Evolutionary conservation across 192 early-diverging fungal species (phyloP), one percentile per base, ranked within the genome.

Genomic region (Backusella macrospora): DNA sequence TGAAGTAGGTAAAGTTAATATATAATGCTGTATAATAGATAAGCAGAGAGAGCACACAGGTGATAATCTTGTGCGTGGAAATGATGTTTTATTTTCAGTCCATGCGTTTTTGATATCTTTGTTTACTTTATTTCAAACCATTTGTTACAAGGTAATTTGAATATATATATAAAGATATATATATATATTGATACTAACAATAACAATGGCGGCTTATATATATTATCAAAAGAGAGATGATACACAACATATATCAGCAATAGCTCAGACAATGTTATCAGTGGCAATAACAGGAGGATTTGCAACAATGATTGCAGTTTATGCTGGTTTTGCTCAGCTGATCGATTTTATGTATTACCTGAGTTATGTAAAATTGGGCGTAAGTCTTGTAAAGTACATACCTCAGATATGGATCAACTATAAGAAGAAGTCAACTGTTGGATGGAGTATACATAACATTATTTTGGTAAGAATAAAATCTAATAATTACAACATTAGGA

Each of bases 381-480:
- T 94, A 73, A 91, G 86, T 64, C 78, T 97, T 68, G 74, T 95
- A 74, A 98, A 97, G 77, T 94, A 93, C 71, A 71, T 90, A 4
- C 93, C 93, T 43, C 93, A 94, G 59, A 85, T 92, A 14, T 91
- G 84, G 74, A 67, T 95, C 64, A 98, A 98, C 73, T 91, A 80
- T 71, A 38, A 63, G 21, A 85, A 89, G 18, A 81, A 91, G 74
- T 95, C 93, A 1, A 98, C 96, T 1, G 88, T 85, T 0, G 96
- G 96, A 1, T 98, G 95, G 95, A 92, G 90, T 62, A 95, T 97
- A 59, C 87, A 91, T 59, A 96, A 94, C 67, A 96, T 96, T 67
- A 49, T 96, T 6, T 82, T 96, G 55, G 80, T 81, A 75, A 69
- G 80, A 34, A 18, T 14, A 16, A 8, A 44, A 23, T 23, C 4